phyloP scores from a whole-genome alignment of 805 yeast species.

The Pichia scutulata region DNA sequence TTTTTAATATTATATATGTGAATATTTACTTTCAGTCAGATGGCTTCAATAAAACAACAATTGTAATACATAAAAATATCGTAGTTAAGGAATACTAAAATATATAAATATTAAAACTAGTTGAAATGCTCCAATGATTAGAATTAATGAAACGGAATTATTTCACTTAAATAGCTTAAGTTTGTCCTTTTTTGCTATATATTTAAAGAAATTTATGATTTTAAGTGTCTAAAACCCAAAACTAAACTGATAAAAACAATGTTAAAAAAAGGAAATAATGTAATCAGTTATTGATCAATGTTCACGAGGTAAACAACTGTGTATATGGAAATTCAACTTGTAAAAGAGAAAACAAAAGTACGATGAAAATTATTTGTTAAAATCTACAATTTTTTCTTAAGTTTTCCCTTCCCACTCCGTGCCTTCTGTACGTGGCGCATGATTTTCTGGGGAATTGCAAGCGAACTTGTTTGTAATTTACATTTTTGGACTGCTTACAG shows the following conservation, averaged over 20 bases:
- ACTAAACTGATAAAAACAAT: too few species aligned
- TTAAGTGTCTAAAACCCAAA: neutral
- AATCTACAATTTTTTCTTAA: neutral
- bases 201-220: too few species aligned
- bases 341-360: neutral
- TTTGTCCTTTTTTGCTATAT: neutral
- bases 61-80: neutral
- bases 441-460: neutral
- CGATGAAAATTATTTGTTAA: neutral
- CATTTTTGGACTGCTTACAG: neutral
- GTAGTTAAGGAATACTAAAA: neutral
- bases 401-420: neutral
- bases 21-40: neutral
- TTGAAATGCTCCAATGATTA: too few species aligned
- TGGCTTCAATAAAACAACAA: neutral
- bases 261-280: neutral
- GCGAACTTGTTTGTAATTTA: neutral
- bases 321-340: neutral
- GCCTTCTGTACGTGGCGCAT: neutral
- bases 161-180: neutral
- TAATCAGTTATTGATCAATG: neutral
- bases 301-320: neutral
- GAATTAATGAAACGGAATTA: neutral
- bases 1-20: neutral
- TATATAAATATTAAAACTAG: too few species aligned